These are phyloP conservation scores for Brassica nigra DNA, from an alignment of 345 rosid genomes.

Conservation along the genomic window DNA sequence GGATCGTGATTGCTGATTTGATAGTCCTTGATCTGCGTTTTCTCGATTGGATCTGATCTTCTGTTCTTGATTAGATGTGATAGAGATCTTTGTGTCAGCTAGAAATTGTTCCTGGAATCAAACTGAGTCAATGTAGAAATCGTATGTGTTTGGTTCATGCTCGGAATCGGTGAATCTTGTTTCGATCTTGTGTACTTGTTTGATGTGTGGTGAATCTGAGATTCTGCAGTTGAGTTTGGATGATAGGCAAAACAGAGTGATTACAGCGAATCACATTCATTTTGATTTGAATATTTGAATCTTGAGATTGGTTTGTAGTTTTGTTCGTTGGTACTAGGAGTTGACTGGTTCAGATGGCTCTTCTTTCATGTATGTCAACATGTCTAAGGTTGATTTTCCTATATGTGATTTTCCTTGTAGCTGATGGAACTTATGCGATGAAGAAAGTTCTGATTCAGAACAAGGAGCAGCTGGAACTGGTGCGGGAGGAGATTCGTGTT, in stretches of 20 bases:
- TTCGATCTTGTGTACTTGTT: background rate
- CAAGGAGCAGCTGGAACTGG: conserved; percentile 83
- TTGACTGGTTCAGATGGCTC: background rate
- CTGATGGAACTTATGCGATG: conserved; percentile 91
- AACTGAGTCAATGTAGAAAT: conserved; percentile 23
- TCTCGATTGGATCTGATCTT: conserved; percentile 12
- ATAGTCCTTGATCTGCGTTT: background rate
- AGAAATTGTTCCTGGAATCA: conserved; percentile 24
- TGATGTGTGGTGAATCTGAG: background rate
- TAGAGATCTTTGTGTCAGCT: background rate
- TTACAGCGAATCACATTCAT: background rate
- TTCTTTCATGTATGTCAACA: background rate
- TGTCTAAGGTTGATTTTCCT: background rate
- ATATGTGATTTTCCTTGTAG: conserved; percentile 42
- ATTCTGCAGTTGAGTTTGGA: background rate
- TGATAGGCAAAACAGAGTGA: conserved; percentile 3
- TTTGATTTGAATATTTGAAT: background rate
- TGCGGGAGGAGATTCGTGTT: conserved; percentile 88
- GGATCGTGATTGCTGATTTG: conserved; percentile 1
- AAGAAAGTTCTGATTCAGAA: conserved; percentile 96
- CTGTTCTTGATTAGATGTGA: conserved; percentile 1
- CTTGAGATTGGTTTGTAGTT: background rate
- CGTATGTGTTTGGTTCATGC: conserved; percentile 19
- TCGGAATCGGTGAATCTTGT: background rate
- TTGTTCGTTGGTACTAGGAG: background rate